Base-by-base conservation (phyloP, 257 asterid species). In the Hygrophila difformis region DNA sequence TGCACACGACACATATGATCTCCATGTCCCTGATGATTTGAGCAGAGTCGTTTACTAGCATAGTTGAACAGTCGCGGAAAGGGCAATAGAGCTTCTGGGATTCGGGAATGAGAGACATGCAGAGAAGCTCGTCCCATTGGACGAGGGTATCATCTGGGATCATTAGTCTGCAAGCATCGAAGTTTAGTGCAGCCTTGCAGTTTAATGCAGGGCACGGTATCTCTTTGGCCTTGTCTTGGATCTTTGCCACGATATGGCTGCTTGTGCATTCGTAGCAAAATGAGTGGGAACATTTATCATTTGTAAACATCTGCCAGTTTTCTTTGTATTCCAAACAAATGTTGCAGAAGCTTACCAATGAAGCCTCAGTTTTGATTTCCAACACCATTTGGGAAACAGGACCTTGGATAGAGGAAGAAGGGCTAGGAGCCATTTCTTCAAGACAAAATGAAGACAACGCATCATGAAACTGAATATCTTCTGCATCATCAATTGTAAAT, bases 1-100 rank as follows among this genome's bases (percentile, higher is more conserved):
- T 70, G 70, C 95, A 84, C 3, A 35, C 54, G 2, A 80, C 55
- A 10, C 95, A 84, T 1, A 23, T 46, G 17, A 43, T 53, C 51
- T 56, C 24, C 37, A 10, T 26, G 5, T 56, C 24, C 37, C 12
- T 26, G 5, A 62, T 4, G 7, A 33, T 39, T 6, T 4, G 53
- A 41, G 55, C 74, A 0, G 64, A 49, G 18, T 84, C 89, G 15
- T 84, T 61, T 4, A 84, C 64, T 14, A 77, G 60, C 81, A 84
- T 20, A 12, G 84, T 65, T 29, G 76, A 73, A 62, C 95, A 84
- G 40, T 81, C 78, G 0, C 57, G 73, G 49, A 61, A 81, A 20
- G 95, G 93, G 38, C 89, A 81, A 24, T 68, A 77, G 48, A 77
- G 37, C 59, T 73, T 75, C 47, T 71, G 76, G 18, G 93, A 73